Percentiles rank a stretch among this genome's conserved stretches.
Conservation (phyloP, 163 green algal genomes). For the Prototheca cutis region DNA sequence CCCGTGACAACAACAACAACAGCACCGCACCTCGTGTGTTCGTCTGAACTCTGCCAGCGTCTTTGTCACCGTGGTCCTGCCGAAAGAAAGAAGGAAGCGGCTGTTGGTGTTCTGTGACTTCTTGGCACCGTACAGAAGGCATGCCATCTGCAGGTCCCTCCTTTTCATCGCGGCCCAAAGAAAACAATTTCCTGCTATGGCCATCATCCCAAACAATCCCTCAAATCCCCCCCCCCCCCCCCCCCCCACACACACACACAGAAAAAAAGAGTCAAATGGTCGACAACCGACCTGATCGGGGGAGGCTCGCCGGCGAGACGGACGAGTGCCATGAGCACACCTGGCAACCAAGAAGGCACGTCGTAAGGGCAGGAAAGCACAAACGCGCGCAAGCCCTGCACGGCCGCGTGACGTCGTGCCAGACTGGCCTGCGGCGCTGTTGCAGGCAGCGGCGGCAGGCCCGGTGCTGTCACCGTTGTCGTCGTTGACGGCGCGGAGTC, state of each 20-base stretch:
- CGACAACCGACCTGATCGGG: constrained; percentile 34
- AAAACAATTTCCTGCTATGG: too few species aligned
- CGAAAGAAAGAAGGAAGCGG: too few species aligned
- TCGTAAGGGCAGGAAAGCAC: constrained; percentile 75
- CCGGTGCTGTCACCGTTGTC: background rate
- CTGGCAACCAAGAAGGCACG: constrained; percentile 68
- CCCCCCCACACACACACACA: too few species aligned
- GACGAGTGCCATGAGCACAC: constrained; percentile 71
- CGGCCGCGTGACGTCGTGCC: constrained; percentile 34
- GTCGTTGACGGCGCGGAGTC: background rate
- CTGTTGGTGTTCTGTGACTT: too few species aligned
- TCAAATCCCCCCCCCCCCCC: too few species aligned
- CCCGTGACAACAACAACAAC: too few species aligned
- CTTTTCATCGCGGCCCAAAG: too few species aligned
- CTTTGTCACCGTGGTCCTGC: constrained; percentile 28
- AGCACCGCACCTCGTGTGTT: constrained; percentile 65
- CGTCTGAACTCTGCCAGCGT: constrained; percentile 73
- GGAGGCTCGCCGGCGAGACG: constrained; percentile 32
- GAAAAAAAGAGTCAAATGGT: too few species aligned
- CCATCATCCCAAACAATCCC: too few species aligned
- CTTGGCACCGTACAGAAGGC: too few species aligned
- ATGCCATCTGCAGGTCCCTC: too few species aligned
- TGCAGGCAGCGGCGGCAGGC: background rate
- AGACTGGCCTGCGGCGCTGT: constrained; percentile 11
- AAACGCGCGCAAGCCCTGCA: constrained; percentile 61